phyloP scores from a whole-genome alignment of 1,139 yeast genomes.

The Pichia sp. region DNA sequence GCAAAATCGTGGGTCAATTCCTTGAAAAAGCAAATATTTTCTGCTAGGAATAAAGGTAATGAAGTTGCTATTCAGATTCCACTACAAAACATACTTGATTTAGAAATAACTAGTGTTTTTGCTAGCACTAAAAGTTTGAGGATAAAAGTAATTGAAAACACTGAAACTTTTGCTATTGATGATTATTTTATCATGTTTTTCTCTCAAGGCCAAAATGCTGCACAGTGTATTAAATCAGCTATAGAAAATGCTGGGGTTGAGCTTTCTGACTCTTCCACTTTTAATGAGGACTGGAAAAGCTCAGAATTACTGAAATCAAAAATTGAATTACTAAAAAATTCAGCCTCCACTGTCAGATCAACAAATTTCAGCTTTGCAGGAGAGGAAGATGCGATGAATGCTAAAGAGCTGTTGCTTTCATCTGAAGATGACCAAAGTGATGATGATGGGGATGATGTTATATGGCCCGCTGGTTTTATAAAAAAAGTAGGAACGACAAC shows the following conservation, averaged over 20 bases:
- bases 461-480: neutral
- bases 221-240: constrained; percentile 21
- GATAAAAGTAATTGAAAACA: constrained; percentile 46
- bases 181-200: constrained; percentile 67
- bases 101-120: constrained; percentile 45
- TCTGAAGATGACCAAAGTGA: constrained; percentile 8
- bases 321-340: constrained; percentile 20
- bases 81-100: constrained; percentile 53
- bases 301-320: constrained; percentile 22
- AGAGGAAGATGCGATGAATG: neutral
- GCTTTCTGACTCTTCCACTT: constrained; percentile 17
- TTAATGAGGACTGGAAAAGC: constrained; percentile 16
- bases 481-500: neutral
- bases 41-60: constrained; percentile 61
- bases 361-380: constrained; percentile 15
- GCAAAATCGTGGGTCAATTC: constrained; percentile 79
- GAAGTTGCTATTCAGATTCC: constrained; percentile 78
- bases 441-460: constrained; percentile 2
- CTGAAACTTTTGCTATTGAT: constrained; percentile 49
- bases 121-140: constrained; percentile 33
- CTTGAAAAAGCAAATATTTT: constrained; percentile 68
- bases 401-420: neutral
- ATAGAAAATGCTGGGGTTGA: constrained; percentile 24
- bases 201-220: constrained; percentile 33
- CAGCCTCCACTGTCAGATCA: constrained; percentile 22